phyloP scores from a whole-genome alignment of 2,329 filamentous ascomycete genomes.

The Nigrospora sphaerica region DNA sequence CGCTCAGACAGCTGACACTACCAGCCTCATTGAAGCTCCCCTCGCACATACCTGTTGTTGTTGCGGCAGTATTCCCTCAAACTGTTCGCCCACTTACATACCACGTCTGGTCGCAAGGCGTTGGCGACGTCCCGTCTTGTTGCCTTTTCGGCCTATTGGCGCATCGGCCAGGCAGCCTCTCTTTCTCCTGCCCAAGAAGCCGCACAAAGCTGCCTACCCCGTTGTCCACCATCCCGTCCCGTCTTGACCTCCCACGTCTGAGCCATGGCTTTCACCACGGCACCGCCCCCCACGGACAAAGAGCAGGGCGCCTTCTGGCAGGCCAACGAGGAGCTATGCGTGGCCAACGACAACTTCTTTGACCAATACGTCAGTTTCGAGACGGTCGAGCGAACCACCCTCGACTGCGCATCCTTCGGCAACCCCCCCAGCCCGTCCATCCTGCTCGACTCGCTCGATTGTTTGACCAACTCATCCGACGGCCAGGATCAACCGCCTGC shows the following conservation, averaged over 20 bases:
- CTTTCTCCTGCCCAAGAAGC: constrained; percentile 2
- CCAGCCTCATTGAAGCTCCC: constrained; percentile 19
- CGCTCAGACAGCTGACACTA: constrained; percentile 5
- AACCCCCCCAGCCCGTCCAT: constrained; percentile 23
- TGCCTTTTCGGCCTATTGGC: constrained; percentile 7
- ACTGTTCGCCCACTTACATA: constrained; percentile 23
- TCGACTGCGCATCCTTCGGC: constrained; percentile 12
- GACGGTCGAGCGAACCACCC: constrained; percentile 12
- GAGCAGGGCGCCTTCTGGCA: constrained; percentile 19
- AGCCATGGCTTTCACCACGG: constrained; percentile 21
- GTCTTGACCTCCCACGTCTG: constrained; percentile 8
- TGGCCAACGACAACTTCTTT: constrained; percentile 22
- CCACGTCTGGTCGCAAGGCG: constrained; percentile 9
- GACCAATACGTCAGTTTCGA: constrained; percentile 26
- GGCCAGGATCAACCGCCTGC: constrained; percentile 10
- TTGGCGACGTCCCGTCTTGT: constrained; percentile 8
- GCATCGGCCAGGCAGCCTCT: constrained; percentile 3
- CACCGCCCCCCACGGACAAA: constrained; percentile 22
- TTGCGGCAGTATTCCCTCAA: constrained; percentile 15
- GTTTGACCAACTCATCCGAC: constrained; percentile 11
- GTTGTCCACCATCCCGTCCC: constrained; percentile 3
- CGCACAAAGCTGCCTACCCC: background rate
- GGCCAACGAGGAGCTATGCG: constrained; percentile 16
- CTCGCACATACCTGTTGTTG: constrained; percentile 20
- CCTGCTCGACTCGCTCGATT: constrained; percentile 18